Base-by-base conservation (phyloP, 1,284 basidiomycete species). In the Irpex lacteus region DNA sequence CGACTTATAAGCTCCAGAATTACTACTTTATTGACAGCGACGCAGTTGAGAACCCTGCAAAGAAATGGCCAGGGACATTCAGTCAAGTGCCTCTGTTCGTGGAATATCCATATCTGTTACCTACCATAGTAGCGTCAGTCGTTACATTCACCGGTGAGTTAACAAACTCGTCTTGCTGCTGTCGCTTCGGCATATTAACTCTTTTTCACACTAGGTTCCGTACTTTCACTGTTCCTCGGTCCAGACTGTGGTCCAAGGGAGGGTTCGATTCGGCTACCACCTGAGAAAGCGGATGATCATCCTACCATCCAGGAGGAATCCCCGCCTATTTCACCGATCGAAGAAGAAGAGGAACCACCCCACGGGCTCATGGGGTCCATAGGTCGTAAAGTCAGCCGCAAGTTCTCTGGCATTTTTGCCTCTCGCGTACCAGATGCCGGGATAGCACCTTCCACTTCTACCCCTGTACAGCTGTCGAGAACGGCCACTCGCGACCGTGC, bases 71-170 rank as follows among this genome's bases (percentile, higher is more conserved):
- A 1, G 79, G 81, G 1, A 74, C 89, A 13, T 94, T 98, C 73
- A 83, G 80, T 52, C 78, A 85, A 9, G 73, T 89, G 9, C 77
- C 83, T 5, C 73, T 98, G 6, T 93, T 98, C 73, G 82, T 86
- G 18, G 80, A 82, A 8, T 96, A 94, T 73, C 98, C 98, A 0
- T 99, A 99, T 75, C 82, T 98, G 40, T 82, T 99, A 3, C 97
- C 97, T 0, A 96, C 94, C 70, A 77, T 84, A n/a, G 78, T 97
- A 32, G 95, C 93, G 32, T 84, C 90, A 3, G 82, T 82, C 11
- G 79, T 93, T 49, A 93, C 94, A 36, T 80, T 95, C 59, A 83
- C 81, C 54, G 91, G 92, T 87, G 66, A 70, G 80, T 34, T 21
- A 8, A n/a, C 19, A 59, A 56, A 19, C 15, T 50, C 37, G 6